phyloP scores from a whole-genome alignment of 345 rosid species.

The Iberis pinnata region DNA sequence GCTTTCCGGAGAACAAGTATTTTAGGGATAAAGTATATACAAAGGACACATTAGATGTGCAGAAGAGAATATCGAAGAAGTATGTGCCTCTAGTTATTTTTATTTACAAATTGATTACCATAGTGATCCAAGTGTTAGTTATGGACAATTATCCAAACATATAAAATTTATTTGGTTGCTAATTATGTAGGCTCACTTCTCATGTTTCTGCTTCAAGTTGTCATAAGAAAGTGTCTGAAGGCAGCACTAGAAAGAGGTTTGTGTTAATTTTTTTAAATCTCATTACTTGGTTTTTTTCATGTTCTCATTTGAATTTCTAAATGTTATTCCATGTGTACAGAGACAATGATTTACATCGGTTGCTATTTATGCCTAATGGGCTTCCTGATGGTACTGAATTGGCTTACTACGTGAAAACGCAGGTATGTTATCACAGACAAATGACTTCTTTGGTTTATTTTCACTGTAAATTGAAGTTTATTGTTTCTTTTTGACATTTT shows the following conservation, averaged over 20 bases:
- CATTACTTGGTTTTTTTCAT: conserved; percentile 1
- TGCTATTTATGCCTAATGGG: conserved; percentile 91
- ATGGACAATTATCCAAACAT: background rate
- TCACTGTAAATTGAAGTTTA: background rate
- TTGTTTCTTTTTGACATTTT: conserved; percentile 4
- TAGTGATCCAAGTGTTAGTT: background rate
- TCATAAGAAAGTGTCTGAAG: conserved; percentile 59
- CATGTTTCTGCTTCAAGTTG: conserved; percentile 29
- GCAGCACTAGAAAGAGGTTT: conserved; percentile 66
- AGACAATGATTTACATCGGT: conserved; percentile 91
- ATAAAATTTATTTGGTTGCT: conserved; percentile 4
- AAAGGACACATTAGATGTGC: conserved; percentile 30
- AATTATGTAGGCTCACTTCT: conserved; percentile 44
- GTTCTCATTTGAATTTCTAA: conserved; percentile 9
- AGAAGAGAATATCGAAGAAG: conserved; percentile 51
- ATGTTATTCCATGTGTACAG: conserved; percentile 34
- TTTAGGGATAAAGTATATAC: conserved; percentile 27
- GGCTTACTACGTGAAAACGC: conserved; percentile 78
- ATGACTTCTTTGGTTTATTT: background rate
- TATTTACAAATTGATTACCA: background rate
- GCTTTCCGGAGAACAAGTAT: conserved; percentile 29
- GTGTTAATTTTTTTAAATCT: conserved; percentile 13
- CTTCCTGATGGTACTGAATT: conserved; percentile 88
- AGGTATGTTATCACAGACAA: conserved; percentile 40
- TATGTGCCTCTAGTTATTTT: conserved; percentile 22